These are phyloP conservation scores for Xylariaceae sp. DNA, from an alignment of 2,329 filamentous ascomycete genomes.

Conservation along the genomic window DNA sequence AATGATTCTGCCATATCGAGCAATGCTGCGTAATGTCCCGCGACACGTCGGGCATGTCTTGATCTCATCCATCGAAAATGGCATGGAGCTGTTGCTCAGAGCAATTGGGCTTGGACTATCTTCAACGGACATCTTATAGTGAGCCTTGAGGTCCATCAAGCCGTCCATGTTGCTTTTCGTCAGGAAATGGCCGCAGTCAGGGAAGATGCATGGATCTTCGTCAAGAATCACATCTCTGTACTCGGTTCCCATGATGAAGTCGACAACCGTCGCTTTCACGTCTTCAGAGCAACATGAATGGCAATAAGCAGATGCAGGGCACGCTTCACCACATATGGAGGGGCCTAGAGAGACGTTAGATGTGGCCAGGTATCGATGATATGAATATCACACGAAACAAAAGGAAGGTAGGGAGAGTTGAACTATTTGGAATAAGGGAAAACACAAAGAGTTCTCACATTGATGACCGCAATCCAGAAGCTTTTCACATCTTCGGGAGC, in stretches of 20 bases:
- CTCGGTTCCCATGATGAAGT: slow-evolving; percentile 43
- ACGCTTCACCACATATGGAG: slow-evolving; percentile 61
- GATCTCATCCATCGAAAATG: slow-evolving; percentile 47
- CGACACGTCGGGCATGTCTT: slow-evolving; percentile 58
- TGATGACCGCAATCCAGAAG: slow-evolving; percentile 55
- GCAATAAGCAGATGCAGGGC: slow-evolving; percentile 50
- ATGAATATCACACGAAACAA: slow-evolving; percentile 5
- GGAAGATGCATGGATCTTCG: slow-evolving; percentile 58
- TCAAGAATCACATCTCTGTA: slow-evolving; percentile 58
- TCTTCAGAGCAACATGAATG: slow-evolving; percentile 48
- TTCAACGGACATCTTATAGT: slow-evolving; percentile 41
- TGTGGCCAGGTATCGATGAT: background rate
- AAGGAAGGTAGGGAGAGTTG: too few relatives aligned
- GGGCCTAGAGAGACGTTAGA: slow-evolving; percentile 11
- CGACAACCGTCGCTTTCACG: slow-evolving; percentile 47
- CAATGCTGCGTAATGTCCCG: slow-evolving; percentile 52
- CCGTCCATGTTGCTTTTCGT: slow-evolving; percentile 59
- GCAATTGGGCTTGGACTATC: slow-evolving; percentile 30
- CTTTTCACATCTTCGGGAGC: slow-evolving; percentile 54
- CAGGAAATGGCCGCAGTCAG: slow-evolving; percentile 60
- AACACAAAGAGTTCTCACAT: slow-evolving; percentile 28
- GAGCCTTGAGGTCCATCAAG: slow-evolving; percentile 49
- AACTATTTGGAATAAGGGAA: too few relatives aligned
- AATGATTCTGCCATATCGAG: slow-evolving; percentile 60
- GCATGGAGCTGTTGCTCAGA: slow-evolving; percentile 31